Evolutionary conservation across 2,329 filamentous ascomycete species (phyloP).

Genomic region (Claviceps africana): DNA sequence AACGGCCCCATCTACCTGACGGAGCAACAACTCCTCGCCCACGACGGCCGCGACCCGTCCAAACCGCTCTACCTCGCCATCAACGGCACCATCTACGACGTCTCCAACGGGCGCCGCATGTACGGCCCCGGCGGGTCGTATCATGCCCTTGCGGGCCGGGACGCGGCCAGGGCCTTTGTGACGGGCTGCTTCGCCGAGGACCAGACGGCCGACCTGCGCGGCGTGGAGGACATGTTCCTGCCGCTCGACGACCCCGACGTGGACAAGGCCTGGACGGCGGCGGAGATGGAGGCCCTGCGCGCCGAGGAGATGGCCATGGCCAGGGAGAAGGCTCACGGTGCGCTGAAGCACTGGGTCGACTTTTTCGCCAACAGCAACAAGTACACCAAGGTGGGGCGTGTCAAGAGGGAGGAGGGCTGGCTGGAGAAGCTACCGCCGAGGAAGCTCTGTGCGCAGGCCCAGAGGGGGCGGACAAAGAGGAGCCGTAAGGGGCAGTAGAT

Average conservation of each 20-base stretch:
- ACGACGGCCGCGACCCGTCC: slow-evolving; percentile 61
- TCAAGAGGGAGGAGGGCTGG: slow-evolving; percentile 48
- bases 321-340: slow-evolving; percentile 47
- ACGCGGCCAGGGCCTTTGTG: slow-evolving; percentile 78
- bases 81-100: slow-evolving; percentile 77
- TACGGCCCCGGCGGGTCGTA: slow-evolving; percentile 82
- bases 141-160: slow-evolving; percentile 70
- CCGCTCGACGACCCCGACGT: slow-evolving; percentile 48
- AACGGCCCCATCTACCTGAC: slow-evolving; percentile 55
- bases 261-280: slow-evolving; percentile 42
- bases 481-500: slow-evolving; percentile 15
- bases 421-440: slow-evolving; percentile 47
- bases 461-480: slow-evolving; percentile 40
- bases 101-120: slow-evolving; percentile 50
- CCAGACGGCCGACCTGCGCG: slow-evolving; percentile 68
- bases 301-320: slow-evolving; percentile 53
- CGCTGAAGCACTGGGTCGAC: slow-evolving; percentile 65
- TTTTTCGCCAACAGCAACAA: slow-evolving; percentile 72
- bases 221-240: slow-evolving; percentile 75
- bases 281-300: slow-evolving; percentile 37
- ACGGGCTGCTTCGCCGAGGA: slow-evolving; percentile 89
- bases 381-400: slow-evolving; percentile 67
- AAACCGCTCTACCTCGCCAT: slow-evolving; percentile 84
- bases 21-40: slow-evolving; percentile 55
- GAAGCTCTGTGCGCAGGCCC: slow-evolving; percentile 56